These are phyloP conservation scores for Phialemonium atrogriseum DNA, from an alignment of 2,329 filamentous ascomycete genomes.

Conservation along the genomic window DNA sequence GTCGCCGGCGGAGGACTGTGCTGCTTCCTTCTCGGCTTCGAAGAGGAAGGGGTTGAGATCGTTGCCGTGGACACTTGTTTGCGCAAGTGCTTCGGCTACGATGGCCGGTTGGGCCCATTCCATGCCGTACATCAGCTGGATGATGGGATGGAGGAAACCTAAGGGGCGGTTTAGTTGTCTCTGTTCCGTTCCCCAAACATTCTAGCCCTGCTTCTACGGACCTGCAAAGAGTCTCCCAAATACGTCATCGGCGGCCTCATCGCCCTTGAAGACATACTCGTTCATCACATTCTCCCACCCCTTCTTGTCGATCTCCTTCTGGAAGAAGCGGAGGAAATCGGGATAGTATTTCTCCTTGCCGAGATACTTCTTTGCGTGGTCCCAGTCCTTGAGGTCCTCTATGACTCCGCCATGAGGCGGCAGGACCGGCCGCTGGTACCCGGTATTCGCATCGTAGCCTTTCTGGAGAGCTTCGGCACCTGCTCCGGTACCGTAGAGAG, in stretches of 20 bases:
- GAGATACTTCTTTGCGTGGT: slow-evolving; percentile 48
- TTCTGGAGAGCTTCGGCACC: slow-evolving; percentile 47
- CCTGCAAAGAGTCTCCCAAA: slow-evolving; percentile 60
- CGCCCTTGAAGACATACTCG: slow-evolving; percentile 61
- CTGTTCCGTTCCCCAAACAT: background rate
- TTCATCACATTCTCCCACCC: slow-evolving; percentile 55
- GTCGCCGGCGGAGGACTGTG: slow-evolving; percentile 12
- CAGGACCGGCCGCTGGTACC: slow-evolving; percentile 54
- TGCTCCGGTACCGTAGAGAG: slow-evolving; percentile 69
- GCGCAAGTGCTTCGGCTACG: slow-evolving; percentile 70
- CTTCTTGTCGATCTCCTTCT: slow-evolving; percentile 57
- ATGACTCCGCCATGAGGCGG: slow-evolving; percentile 41
- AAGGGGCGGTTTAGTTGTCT: slow-evolving; percentile 6
- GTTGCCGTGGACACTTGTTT: slow-evolving; percentile 60
- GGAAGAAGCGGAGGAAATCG: slow-evolving; percentile 71
- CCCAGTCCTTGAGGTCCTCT: slow-evolving; percentile 47
- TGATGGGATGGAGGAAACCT: slow-evolving; percentile 70
- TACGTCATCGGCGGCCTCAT: slow-evolving; percentile 59
- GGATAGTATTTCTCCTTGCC: slow-evolving; percentile 57
- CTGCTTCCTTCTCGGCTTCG: slow-evolving; percentile 38
- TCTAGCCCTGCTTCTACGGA: slow-evolving; percentile 17
- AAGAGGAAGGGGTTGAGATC: slow-evolving; percentile 48
- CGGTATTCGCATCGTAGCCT: slow-evolving; percentile 56
- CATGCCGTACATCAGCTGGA: slow-evolving; percentile 77
- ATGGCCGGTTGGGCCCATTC: slow-evolving; percentile 78